A percentile compares a stretch with the other conserved stretches of the same genome.
phyloP scores from a whole-genome alignment of 352 stramenopile genomes.

The Phytophthora cryptogea region DNA sequence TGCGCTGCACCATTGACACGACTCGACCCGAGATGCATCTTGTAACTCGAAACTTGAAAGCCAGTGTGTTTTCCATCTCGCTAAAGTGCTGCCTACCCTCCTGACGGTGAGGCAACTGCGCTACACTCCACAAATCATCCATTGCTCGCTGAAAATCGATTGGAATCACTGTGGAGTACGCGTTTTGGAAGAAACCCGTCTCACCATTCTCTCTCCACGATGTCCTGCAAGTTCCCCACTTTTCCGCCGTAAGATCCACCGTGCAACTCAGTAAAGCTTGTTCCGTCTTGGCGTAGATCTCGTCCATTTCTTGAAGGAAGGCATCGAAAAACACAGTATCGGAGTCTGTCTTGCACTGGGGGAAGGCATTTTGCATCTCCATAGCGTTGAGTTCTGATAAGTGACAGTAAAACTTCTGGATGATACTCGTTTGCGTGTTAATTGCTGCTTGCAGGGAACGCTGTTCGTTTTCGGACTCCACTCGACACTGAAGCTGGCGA shows the following conservation, averaged over 20 bases:
- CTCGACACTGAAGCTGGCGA: conserved; percentile 3
- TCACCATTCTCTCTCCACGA: not conserved
- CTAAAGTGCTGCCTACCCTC: conserved; percentile 1
- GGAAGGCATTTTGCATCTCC: not conserved
- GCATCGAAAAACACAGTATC: not conserved
- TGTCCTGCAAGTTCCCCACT: not conserved
- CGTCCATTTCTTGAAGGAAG: not conserved
- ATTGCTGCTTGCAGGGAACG: conserved; percentile 9
- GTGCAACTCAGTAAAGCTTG: not conserved
- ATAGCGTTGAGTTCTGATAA: not conserved
- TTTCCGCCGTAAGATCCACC: not conserved
- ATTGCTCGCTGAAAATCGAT: not conserved
- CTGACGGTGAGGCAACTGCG: conserved; percentile 7
- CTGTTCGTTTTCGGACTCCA: conserved; percentile 12
- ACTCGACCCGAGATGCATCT: not conserved
- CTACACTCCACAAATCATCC: not conserved
- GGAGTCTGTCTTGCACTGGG: not conserved
- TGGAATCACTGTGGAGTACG: not conserved
- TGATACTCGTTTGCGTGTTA: not conserved
- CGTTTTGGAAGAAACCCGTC: not conserved
- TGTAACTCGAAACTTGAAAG: not conserved
- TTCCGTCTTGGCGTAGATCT: not conserved
- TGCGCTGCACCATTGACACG: conserved; percentile 5
- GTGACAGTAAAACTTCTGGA: not conserved
- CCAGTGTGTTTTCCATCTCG: not conserved